Percentiles rank a stretch among this genome's conserved stretches.
These are phyloP conservation scores for Puccinia novopanici DNA, from an alignment of 1,284 basidiomycete genomes.

Conservation along the genomic window DNA sequence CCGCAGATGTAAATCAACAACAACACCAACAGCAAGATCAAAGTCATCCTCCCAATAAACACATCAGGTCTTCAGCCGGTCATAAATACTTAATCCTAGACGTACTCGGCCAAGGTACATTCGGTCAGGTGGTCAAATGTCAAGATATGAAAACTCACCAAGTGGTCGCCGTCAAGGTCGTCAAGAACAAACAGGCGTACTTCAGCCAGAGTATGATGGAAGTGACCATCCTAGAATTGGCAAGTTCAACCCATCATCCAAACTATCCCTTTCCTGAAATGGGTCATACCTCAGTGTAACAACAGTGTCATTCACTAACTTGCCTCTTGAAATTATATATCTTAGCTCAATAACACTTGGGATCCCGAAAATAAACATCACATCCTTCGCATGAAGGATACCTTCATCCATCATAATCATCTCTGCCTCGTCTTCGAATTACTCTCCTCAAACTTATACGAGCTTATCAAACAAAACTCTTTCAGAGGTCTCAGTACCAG, in stretches of 20 bases:
- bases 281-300: too few species aligned
- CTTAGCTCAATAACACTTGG: constrained; percentile 82
- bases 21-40: neutral
- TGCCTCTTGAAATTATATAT: neutral
- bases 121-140: constrained; percentile 99
- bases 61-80: neutral
- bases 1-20: neutral
- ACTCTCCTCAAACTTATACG: constrained; percentile 94
- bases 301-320: neutral
- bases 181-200: constrained; percentile 99
- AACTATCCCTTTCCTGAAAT: neutral
- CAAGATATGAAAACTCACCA: constrained; percentile 99
- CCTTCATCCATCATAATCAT: constrained; percentile 95
- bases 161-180: constrained; percentile 97
- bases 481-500: constrained; percentile 96
- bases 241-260: constrained; percentile 60
- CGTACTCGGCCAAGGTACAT: constrained; percentile 95
- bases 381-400: constrained; percentile 89
- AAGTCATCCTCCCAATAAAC: neutral
- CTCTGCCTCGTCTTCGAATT: constrained; percentile 97
- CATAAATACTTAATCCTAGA: constrained; percentile 92
- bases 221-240: constrained; percentile 93
- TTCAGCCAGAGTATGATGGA: constrained; percentile 99
- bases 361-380: constrained; percentile 95
- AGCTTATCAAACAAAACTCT: constrained; percentile 99